phyloP scores from a whole-genome alignment of 306 rosid species.

The Inga oerstediana region DNA sequence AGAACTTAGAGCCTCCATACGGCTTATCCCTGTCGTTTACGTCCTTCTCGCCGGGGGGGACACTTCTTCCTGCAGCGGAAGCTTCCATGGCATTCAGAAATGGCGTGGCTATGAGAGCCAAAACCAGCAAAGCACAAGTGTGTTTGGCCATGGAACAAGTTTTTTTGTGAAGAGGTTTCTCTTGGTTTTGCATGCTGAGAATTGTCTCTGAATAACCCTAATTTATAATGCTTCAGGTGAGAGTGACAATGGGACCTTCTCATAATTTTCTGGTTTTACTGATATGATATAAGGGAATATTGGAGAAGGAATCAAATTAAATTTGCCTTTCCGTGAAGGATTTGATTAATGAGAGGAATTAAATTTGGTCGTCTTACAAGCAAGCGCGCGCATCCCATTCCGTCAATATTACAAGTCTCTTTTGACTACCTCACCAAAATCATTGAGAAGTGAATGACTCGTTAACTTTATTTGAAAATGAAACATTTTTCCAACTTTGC shows the following conservation, averaged over 20 bases:
- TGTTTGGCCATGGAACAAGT: constrained; percentile 34
- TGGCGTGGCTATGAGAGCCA: constrained; percentile 28
- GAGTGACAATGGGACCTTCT: neutral
- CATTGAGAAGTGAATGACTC: no score
- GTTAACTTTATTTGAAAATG: no score
- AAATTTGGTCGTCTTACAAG: neutral
- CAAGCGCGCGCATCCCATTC: no score
- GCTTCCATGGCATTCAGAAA: constrained; percentile 34
- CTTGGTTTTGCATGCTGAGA: constrained; percentile 19
- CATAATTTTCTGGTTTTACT: neutral
- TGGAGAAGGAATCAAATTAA: constrained; percentile 10
- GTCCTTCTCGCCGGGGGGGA: constrained; percentile 12
- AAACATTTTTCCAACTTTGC: no score
- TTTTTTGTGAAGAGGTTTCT: neutral
- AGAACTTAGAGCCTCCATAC: neutral
- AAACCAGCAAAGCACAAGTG: constrained; percentile 16
- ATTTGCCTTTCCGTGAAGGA: constrained; percentile 6
- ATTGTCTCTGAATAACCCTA: constrained; percentile 10
- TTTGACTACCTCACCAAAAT: no score
- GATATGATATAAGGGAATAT: neutral
- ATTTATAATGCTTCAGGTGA: constrained; percentile 36
- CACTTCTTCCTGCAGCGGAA: constrained; percentile 29
- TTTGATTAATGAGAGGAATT: neutral
- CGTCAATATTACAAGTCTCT: no score
- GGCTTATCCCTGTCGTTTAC: neutral